phyloP scores from a whole-genome alignment of 2,329 filamentous ascomycete species.

The Aaosphaeria arxii region DNA sequence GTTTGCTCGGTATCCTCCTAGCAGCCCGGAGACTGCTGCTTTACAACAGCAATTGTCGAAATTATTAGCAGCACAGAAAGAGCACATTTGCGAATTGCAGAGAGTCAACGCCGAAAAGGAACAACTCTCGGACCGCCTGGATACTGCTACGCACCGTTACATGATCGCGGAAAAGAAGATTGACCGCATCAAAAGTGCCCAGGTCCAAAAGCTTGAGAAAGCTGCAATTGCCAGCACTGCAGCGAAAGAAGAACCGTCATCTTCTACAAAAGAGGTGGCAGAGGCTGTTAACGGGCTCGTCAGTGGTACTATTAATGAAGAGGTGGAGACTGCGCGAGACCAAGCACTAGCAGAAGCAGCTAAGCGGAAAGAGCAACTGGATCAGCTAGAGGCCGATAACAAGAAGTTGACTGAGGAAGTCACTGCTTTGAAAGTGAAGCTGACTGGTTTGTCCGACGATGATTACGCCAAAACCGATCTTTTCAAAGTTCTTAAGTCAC shows the following conservation, averaged over 20 bases:
- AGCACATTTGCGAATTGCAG: constrained; percentile 72
- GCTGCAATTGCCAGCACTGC: constrained; percentile 56
- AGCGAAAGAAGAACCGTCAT: constrained; percentile 38
- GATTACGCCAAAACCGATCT: constrained; percentile 91
- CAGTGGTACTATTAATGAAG: constrained; percentile 57
- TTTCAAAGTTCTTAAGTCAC: constrained; percentile 85
- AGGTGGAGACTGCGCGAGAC: constrained; percentile 71
- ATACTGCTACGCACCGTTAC: constrained; percentile 84
- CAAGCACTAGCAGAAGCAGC: constrained; percentile 72
- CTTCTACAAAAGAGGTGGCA: constrained; percentile 46
- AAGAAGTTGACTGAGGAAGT: constrained; percentile 75
- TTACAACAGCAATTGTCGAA: constrained; percentile 73
- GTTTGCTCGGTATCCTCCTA: constrained; percentile 49
- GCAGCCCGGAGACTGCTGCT: constrained; percentile 64
- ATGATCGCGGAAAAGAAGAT: constrained; percentile 95
- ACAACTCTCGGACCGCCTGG: constrained; percentile 78
- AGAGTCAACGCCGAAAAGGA: constrained; percentile 76
- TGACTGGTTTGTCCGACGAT: constrained; percentile 78
- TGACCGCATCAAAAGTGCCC: constrained; percentile 81
- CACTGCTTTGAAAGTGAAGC: constrained; percentile 64
- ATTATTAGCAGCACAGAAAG: constrained; percentile 79
- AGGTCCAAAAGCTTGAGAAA: constrained; percentile 88
- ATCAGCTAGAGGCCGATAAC: constrained; percentile 74
- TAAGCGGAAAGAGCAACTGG: constrained; percentile 87
- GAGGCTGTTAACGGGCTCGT: constrained; percentile 58